A percentile compares a stretch with the other conserved stretches of the same genome.
Evolutionary conservation across 129 eudicot genomes (phyloP).

Genomic region (Arctium minus): DNA sequence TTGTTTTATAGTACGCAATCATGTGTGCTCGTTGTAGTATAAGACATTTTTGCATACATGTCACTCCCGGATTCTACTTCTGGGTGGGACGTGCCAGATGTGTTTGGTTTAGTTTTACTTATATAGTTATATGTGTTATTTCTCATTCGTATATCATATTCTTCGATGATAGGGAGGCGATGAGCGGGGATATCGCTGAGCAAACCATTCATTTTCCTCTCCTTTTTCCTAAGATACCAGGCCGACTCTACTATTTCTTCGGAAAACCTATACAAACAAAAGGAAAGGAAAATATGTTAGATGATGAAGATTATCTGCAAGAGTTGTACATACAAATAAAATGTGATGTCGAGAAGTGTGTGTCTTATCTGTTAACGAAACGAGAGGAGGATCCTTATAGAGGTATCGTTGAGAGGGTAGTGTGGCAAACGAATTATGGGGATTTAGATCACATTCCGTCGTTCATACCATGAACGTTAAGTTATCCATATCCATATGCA

Average conservation of each 20-base stretch:
- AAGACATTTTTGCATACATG: neutral
- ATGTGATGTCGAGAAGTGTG: slow-evolving; percentile 33
- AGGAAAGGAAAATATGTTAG: slow-evolving; percentile 32
- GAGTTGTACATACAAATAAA: slow-evolving; percentile 41
- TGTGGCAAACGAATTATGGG: slow-evolving; percentile 24
- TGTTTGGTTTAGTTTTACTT: neutral
- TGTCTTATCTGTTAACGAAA: slow-evolving; percentile 43
- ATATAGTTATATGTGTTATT: neutral
- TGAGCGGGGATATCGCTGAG: slow-evolving; percentile 29
- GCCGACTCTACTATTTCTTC: slow-evolving; percentile 50
- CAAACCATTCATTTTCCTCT: slow-evolving; percentile 39
- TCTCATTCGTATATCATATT: neutral
- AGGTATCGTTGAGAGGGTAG: slow-evolving; percentile 24
- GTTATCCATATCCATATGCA: neutral
- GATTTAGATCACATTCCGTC: slow-evolving; percentile 35
- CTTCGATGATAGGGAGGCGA: slow-evolving; percentile 8
- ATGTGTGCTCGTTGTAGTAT: neutral
- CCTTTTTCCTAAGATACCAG: slow-evolving; percentile 44
- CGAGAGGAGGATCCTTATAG: slow-evolving; percentile 61
- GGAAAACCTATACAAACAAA: slow-evolving; percentile 57
- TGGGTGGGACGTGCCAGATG: neutral
- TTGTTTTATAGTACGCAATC: neutral
- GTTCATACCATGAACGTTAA: slow-evolving; percentile 38
- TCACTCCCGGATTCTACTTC: neutral
- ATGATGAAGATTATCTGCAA: slow-evolving; percentile 25